These are phyloP conservation scores for Starmerella khaoyaiensis DNA, from an alignment of 805 yeast genomes.

Conservation along the genomic window DNA sequence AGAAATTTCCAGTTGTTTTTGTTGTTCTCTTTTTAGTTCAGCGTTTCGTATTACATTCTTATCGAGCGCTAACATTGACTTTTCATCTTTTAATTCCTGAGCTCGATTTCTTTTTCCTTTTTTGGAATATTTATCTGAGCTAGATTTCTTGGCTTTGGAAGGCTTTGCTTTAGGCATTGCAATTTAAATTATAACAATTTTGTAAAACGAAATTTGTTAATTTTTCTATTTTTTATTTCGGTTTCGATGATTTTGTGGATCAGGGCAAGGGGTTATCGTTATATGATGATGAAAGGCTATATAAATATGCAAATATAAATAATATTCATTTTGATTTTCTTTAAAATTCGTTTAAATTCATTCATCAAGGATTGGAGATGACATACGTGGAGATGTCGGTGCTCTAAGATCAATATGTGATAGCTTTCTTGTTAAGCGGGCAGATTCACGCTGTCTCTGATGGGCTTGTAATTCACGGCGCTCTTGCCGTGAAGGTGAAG, in stretches of 20 bases:
- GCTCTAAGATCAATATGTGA: slow-evolving; percentile 12
- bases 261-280: not conserved
- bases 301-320: not conserved
- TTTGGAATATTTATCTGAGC: too few relatives aligned
- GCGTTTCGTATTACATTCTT: slow-evolving; percentile 1
- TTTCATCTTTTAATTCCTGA: slow-evolving; percentile 7
- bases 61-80: slow-evolving; percentile 2
- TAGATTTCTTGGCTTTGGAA: not conserved
- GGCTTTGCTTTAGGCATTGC: not conserved
- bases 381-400: not conserved
- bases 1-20: not conserved
- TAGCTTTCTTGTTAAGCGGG: slow-evolving; percentile 11
- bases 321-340: not conserved
- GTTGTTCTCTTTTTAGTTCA: not conserved
- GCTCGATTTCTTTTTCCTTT: not conserved
- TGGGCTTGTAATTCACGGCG: slow-evolving; percentile 8
- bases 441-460: slow-evolving; percentile 12
- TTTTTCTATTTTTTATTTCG: not conserved
- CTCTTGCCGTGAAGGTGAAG: slow-evolving; percentile 7
- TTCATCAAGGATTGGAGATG: not conserved
- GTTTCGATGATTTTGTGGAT: not conserved
- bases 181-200: not conserved
- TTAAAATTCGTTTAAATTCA: not conserved
- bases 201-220: not conserved
- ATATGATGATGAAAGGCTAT: not conserved